phyloP scores from a whole-genome alignment of 179 eudicot species.

The Beta corolliflora region DNA sequence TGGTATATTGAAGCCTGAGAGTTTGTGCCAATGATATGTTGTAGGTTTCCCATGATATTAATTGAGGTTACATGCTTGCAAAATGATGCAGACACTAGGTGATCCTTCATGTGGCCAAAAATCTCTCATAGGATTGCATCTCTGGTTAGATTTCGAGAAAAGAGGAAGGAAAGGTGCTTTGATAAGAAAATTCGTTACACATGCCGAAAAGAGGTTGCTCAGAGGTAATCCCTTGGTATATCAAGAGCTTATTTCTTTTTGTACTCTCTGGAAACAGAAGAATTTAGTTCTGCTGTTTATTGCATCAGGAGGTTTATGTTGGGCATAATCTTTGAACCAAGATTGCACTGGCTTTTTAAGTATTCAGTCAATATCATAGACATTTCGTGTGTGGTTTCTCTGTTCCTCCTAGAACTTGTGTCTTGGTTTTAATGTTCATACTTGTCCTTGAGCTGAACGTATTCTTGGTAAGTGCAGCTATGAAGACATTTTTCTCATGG shows the following conservation, averaged over 20 bases:
- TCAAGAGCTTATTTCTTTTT: not conserved
- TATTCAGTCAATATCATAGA: not conserved
- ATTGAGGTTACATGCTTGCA: slow-evolving; percentile 12
- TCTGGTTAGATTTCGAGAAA: slow-evolving; percentile 49
- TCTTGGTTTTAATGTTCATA: not conserved
- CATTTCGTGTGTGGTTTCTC: not conserved
- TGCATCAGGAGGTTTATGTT: not conserved
- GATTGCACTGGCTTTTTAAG: not conserved
- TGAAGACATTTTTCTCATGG: not conserved
- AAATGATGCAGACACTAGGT: slow-evolving; percentile 32
- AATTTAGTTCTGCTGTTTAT: not conserved
- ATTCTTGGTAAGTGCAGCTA: not conserved
- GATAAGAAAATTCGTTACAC: slow-evolving; percentile 42
- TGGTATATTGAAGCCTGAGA: slow-evolving; percentile 27
- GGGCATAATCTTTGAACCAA: not conserved
- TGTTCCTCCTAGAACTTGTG: not conserved
- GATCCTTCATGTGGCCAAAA: slow-evolving; percentile 31
- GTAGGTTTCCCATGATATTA: not conserved
- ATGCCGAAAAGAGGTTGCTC: slow-evolving; percentile 46
- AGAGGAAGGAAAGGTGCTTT: slow-evolving; percentile 47
- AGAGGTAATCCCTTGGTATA: slow-evolving; percentile 25
- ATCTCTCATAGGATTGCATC: slow-evolving; percentile 39
- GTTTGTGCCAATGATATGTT: slow-evolving; percentile 2
- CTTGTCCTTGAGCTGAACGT: not conserved
- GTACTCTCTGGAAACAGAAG: not conserved